These are phyloP conservation scores for Earliella scabrosa DNA, from an alignment of 1,284 basidiomycete genomes.

Conservation along the genomic window DNA sequence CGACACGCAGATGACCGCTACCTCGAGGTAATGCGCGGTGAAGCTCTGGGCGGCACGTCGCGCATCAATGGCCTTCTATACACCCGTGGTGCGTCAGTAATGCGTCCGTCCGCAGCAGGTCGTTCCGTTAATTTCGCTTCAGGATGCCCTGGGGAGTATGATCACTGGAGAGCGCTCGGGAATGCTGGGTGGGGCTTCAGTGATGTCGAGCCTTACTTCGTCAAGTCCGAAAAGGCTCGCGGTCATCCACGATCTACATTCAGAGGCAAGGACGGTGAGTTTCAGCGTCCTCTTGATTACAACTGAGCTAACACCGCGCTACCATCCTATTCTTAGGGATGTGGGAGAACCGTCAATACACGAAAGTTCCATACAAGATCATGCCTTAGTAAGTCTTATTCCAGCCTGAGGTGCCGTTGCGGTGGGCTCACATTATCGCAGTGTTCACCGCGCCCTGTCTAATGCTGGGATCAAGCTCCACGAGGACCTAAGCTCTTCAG, in stretches of 20 bases:
- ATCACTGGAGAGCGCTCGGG: constrained; percentile 40
- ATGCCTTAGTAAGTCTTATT: background rate
- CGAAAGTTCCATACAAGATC: constrained; percentile 4
- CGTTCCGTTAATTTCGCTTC: too few relatives aligned
- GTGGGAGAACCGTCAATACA: constrained; percentile 17
- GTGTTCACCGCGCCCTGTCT: constrained; percentile 21
- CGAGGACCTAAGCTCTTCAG: constrained; percentile 33
- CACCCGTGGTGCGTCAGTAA: constrained; percentile 34
- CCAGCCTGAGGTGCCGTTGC: background rate
- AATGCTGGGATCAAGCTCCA: constrained; percentile 28
- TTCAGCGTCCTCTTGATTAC: background rate
- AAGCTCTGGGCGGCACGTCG: constrained; percentile 45
- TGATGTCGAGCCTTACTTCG: constrained; percentile 42
- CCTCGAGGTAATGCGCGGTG: constrained; percentile 38
- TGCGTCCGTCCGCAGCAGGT: too few relatives aligned
- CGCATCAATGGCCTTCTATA: constrained; percentile 47
- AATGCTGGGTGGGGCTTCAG: constrained; percentile 42
- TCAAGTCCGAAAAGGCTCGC: constrained; percentile 35
- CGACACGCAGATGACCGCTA: constrained; percentile 21
- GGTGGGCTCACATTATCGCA: background rate
- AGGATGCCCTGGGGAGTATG: constrained; percentile 37
- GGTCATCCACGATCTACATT: constrained; percentile 4
- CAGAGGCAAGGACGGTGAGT: constrained; percentile 22
- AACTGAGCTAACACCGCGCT: too few relatives aligned
- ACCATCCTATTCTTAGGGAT: background rate